A percentile compares a stretch with the other conserved stretches of the same genome.
phyloP scores from a whole-genome alignment of 2,329 filamentous ascomycete genomes.

The Fusarium bulbicola region DNA sequence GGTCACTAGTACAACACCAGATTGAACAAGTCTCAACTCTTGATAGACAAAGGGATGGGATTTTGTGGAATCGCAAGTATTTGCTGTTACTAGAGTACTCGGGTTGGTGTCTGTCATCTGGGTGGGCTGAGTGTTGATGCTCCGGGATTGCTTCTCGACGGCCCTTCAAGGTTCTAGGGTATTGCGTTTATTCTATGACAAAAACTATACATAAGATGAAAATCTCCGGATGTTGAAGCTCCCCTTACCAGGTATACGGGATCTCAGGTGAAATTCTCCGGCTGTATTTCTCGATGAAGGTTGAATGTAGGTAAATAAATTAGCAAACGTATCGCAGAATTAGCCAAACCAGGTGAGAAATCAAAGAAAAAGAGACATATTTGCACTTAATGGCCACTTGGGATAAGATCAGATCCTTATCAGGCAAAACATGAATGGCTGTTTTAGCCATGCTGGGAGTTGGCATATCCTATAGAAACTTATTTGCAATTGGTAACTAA shows the following conservation, averaged over 20 bases:
- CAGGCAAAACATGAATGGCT: background rate
- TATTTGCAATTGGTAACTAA: rapidly evolving
- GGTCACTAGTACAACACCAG: rapidly evolving
- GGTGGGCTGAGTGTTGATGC: background rate
- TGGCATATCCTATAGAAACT: rapidly evolving
- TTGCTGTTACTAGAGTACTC: background rate
- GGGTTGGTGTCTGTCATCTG: background rate
- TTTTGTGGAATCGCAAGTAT: background rate
- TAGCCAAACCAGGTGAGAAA: no score
- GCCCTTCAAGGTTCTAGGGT: rapidly evolving
- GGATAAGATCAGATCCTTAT: rapidly evolving
- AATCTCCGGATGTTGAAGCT: no score
- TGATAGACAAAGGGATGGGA: no score
- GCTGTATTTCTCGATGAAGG: rapidly evolving
- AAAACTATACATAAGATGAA: background rate
- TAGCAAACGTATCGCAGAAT: rapidly evolving
- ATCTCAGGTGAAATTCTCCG: rapidly evolving
- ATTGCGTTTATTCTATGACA: rapidly evolving
- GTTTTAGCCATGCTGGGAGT: background rate
- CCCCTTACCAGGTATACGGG: no score
- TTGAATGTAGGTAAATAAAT: background rate
- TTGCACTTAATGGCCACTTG: rapidly evolving
- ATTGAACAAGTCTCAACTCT: background rate
- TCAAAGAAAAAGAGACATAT: background rate
- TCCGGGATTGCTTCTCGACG: background rate